phyloP scores from a whole-genome alignment of 225 moss, liverwort and hornwort species.

The Neckera pumila region DNA sequence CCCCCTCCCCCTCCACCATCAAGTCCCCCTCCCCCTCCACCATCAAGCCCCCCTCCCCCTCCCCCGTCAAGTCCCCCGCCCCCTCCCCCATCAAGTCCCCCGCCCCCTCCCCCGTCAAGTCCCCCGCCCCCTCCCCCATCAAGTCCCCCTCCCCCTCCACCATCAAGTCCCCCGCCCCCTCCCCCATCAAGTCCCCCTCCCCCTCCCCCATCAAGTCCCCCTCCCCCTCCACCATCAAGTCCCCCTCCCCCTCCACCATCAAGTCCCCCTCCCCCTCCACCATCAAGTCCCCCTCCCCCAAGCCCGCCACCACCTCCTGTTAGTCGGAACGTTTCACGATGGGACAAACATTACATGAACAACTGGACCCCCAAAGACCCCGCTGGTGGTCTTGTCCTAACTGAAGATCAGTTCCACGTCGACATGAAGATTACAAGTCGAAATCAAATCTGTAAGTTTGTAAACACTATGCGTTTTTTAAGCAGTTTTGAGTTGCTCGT shows the following conservation, averaged over 20 bases:
- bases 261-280: neutral
- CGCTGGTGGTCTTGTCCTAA: neutral
- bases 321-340: neutral
- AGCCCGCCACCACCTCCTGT: neutral
- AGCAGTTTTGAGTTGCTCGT: neutral
- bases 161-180: neutral
- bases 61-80: neutral
- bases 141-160: neutral
- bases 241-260: neutral
- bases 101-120: too few species aligned
- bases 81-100: neutral
- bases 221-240: too few species aligned
- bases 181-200: neutral
- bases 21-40: too few species aligned
- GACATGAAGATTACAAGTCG: slow-evolving; percentile 8
- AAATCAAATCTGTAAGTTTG: neutral
- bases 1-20: too few species aligned
- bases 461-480: too few species aligned
- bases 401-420: neutral
- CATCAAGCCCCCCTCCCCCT: too few species aligned
- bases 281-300: neutral
- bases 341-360: slow-evolving; percentile 18
- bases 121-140: neutral
- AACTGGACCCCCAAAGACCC: slow-evolving; percentile 9
- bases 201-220: neutral